Conservation (phyloP, 345 rosid species). For the Draba incana region DNA sequence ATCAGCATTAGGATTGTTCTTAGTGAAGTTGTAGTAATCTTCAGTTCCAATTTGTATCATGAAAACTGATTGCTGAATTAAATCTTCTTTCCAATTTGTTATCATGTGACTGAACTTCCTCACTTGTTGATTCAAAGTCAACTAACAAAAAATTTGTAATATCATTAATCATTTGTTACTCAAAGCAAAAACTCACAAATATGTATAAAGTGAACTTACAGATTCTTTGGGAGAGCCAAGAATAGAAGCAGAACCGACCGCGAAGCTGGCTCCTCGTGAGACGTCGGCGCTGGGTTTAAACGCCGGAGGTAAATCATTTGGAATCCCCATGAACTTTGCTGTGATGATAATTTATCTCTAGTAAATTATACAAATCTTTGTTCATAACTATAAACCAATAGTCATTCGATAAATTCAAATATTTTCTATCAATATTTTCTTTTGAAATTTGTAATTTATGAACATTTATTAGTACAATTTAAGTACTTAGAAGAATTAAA, state of each 20-base stretch:
- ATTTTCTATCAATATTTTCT: too few relatives aligned
- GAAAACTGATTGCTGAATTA: conserved; percentile 19
- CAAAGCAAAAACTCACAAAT: too few relatives aligned
- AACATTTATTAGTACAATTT: too few relatives aligned
- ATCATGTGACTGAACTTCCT: conserved; percentile 12
- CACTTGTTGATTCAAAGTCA: conserved; percentile 32
- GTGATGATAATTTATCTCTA: neutral
- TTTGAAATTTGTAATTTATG: too few relatives aligned
- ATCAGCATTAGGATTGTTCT: conserved; percentile 25
- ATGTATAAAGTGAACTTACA: neutral
- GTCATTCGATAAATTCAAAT: too few relatives aligned
- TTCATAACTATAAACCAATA: too few relatives aligned
- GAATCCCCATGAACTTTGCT: conserved; percentile 41
- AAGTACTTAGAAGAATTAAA: too few relatives aligned
- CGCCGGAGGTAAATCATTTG: conserved; percentile 24
- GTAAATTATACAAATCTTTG: too few relatives aligned
- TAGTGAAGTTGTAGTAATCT: conserved; percentile 31
- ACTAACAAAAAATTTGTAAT: conserved; percentile 7
- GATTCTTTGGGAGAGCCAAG: conserved; percentile 21
- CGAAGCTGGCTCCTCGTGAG: conserved; percentile 41
- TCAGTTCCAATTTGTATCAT: conserved; percentile 33
- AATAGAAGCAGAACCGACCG: conserved; percentile 29
- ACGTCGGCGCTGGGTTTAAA: conserved; percentile 14
- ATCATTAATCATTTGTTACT: too few relatives aligned
- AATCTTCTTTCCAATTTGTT: conserved; percentile 28